Base-by-base conservation (phyloP, 495 filamentous ascomycete species). In the Aspergillus hancockii region DNA sequence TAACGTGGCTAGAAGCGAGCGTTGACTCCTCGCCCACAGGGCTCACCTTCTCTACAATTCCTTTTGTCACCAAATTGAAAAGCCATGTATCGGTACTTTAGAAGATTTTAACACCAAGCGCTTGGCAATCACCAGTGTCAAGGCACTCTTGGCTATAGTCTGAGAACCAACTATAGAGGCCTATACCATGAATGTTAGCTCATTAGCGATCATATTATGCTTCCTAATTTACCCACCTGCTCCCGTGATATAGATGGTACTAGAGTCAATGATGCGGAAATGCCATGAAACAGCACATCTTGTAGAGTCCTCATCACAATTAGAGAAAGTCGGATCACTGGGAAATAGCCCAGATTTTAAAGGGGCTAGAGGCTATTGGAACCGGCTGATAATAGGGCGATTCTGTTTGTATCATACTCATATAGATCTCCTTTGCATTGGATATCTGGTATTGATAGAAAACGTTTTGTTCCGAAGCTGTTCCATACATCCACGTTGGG, bases 381-480 rank as follows among this genome's bases (percentile, higher is more conserved):
- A 67, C 70, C 0, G 88, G 86, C 62, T 88, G 84, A 67, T 81
- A 90, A 76, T 80, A 67, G 4, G 85, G 89, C 0, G 90, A 89
- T 70, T 93, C 90, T 2, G 90, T 91, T 66, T 94, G 90, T 67
- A 92, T 88, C 72, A 87, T 80, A 16, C 85, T 84, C 73, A 86
- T 83, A 65, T 80, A 85, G 60, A 92, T 73, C 67, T 91, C 83
- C 63, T 81, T 74, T 1, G 88, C 88, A 45, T 78, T 79, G 57
- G 76, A 74, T 49, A 92, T 66, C 60, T 92, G 88, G 76, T 92
- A 93, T 68, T 93, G 89, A 67, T 90, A 91, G 0, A 93, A 75
- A 3, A 80, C 71, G 63, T 80, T 77, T 70, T 94, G 90, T 72
- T 94, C 90, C 2, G 82, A 82, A 0, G 85, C 76, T 0, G 89